Percentiles rank a stretch among this genome's conserved stretches.
phyloP scores from a whole-genome alignment of 2,329 filamentous ascomycete species.

The Colletotrichum cereale region DNA sequence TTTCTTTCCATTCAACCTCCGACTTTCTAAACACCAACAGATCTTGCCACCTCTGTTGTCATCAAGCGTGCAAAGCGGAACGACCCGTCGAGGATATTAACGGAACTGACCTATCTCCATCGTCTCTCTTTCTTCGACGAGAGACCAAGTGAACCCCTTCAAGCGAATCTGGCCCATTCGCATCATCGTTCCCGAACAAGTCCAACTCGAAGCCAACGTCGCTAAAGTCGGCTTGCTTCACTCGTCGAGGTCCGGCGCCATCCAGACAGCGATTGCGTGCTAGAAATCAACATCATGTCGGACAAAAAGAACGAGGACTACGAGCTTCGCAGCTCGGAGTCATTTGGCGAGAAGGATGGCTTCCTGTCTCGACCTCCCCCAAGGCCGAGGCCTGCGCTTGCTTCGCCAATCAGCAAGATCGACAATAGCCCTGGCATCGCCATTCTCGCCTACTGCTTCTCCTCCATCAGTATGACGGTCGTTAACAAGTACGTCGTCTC shows the following conservation, averaged over 20 bases:
- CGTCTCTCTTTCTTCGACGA: not conserved
- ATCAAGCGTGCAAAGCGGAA: constrained; percentile 3
- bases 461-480: constrained; percentile 99
- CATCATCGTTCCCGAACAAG: not conserved
- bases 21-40: not conserved
- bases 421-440: constrained; percentile 84
- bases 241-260: constrained; percentile 50
- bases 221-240: constrained; percentile 13
- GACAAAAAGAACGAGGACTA: constrained; percentile 93
- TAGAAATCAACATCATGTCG: constrained; percentile 67
- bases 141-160: not conserved
- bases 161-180: constrained; percentile 20
- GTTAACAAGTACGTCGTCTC: constrained; percentile 99
- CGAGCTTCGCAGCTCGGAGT: constrained; percentile 76
- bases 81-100: constrained; percentile 14
- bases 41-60: constrained; percentile 5
- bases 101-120: not conserved
- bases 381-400: constrained; percentile 44
- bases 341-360: constrained; percentile 63
- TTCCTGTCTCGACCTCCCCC: constrained; percentile 61
- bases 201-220: not conserved
- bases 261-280: not conserved
- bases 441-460: constrained; percentile 90
- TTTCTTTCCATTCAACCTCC: not conserved
- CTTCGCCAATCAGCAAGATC: constrained; percentile 60